These are phyloP conservation scores for Angomonas ambiguus DNA, from an alignment of 208 protist species.

Conservation along the genomic window DNA sequence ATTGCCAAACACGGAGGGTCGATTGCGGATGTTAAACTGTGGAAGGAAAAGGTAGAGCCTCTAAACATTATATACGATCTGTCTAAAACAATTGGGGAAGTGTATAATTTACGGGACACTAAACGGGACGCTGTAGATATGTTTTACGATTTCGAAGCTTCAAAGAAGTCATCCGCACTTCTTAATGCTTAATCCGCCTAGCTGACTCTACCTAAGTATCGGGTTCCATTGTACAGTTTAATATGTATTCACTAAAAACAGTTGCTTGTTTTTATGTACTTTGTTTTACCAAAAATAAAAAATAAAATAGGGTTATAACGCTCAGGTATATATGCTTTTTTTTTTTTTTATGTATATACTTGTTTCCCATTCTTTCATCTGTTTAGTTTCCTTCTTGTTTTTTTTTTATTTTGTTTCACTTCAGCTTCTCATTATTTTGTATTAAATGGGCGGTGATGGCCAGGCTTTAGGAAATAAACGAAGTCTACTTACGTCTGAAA, in stretches of 20 bases:
- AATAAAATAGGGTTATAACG: background rate
- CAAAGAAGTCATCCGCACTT: conserved; percentile 27
- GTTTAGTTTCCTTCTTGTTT: conserved; percentile 12
- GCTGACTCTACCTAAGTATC: too few relatives aligned
- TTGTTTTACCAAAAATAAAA: background rate
- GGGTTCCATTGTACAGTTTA: too few relatives aligned
- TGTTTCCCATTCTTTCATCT: background rate
- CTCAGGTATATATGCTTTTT: conserved; percentile 3
- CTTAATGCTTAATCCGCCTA: conserved; percentile 29
- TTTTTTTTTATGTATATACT: conserved; percentile 5
- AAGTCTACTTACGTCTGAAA: conserved; percentile 44
- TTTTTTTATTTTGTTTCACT: background rate
- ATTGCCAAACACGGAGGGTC: conserved; percentile 51
- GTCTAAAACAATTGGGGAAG: conserved; percentile 30
- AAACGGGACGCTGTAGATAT: conserved; percentile 13
- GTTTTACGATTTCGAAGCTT: conserved; percentile 69
- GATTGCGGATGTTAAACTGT: conserved; percentile 36
- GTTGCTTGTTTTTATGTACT: too few relatives aligned
- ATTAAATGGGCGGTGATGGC: conserved; percentile 72
- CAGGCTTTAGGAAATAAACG: conserved; percentile 79
- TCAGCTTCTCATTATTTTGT: background rate
- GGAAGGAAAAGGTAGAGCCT: conserved; percentile 70
- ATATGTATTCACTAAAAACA: too few relatives aligned
- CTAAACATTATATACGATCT: conserved; percentile 53
- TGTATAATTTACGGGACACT: conserved; percentile 27